Evolutionary conservation across 345 rosid species (phyloP), one percentile per base, ranked within the genome.

Genomic region (Anacardium occidentale): DNA sequence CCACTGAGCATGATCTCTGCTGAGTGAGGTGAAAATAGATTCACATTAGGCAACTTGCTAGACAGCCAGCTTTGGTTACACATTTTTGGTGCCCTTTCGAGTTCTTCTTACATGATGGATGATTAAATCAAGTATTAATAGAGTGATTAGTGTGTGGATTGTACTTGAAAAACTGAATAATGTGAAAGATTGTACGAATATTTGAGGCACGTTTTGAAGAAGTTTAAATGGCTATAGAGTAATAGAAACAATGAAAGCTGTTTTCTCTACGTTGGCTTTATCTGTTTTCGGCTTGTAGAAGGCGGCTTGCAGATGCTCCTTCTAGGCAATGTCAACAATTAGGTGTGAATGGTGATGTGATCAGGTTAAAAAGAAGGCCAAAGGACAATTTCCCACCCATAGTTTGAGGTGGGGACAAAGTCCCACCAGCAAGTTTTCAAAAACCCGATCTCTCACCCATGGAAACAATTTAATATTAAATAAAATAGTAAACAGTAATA

Each of bases 91-190:
- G 68, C 47, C 64, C 62, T 24, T 56, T 32, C 29, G 52, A 65
- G 65, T 64, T 51, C 76, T 22, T 57, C 73, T 80, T 81, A 77
- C 53, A 73, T 71, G 79, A 70, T 73, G 68, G 48, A 21, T 68
- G 68, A 42, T 76, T 13, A 37, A 51, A 48, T 65, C 32, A 66
- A 74, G 60, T 70, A 80, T 78, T 48, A 5, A 72, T 65, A 42
- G 74, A 67, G 75, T 61, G 65, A 66, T 64, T 1, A 58, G 44
- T 29, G 61, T 70, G 62, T 74, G 62, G 62, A 48, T 75, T 78
- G 73, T 67, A n/a, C n/a, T n/a, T n/a, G 44, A 45, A 29, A 17
- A 62, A 15, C 21, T 18, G 24, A 34, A 22, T 32, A 34, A 17
- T 34, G 18, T 37, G n/a, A 26, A 10, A 26, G 15, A 37, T 62